Percentiles rank a stretch among this genome's conserved stretches.
These are phyloP conservation scores for Sclerotinia subarctica DNA, from an alignment of 2,329 filamentous ascomycete species.

Conservation along the genomic window DNA sequence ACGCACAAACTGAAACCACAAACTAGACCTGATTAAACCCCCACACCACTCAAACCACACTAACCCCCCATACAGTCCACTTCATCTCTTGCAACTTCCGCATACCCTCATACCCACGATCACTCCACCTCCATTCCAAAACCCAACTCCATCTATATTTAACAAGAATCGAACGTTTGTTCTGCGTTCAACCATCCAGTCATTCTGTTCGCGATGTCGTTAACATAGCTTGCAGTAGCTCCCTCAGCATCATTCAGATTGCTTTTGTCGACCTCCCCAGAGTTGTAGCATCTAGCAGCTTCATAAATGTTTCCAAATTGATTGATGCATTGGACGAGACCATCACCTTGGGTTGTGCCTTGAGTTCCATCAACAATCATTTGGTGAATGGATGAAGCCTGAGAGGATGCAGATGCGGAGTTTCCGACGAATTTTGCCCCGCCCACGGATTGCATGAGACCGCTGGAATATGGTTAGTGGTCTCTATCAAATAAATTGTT, in stretches of 20 bases:
- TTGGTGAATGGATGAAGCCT: slow-evolving; percentile 30
- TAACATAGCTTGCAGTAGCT: slow-evolving; percentile 36
- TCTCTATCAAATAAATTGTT: too few species aligned
- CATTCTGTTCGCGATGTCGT: slow-evolving; percentile 36
- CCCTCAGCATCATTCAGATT: slow-evolving; percentile 33
- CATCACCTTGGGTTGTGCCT: slow-evolving; percentile 32
- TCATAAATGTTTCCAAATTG: slow-evolving; percentile 35
- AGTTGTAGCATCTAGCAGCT: slow-evolving; percentile 37
- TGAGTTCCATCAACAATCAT: slow-evolving; percentile 38
- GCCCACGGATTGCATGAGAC: slow-evolving; percentile 34
- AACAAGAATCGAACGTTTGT: slow-evolving; percentile 5
- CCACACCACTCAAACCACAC: background rate
- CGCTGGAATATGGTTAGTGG: slow-evolving; percentile 19
- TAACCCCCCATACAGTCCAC: background rate
- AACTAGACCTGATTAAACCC: too few species aligned
- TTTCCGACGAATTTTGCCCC: slow-evolving; percentile 29
- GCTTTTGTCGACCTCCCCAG: slow-evolving; percentile 31
- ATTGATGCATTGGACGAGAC: slow-evolving; percentile 33
- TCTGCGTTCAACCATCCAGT: slow-evolving; percentile 19
- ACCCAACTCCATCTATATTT: background rate
- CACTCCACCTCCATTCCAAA: too few species aligned
- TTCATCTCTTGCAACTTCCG: background rate
- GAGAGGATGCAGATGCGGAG: slow-evolving; percentile 26
- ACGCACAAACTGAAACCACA: too few species aligned
- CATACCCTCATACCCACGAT: too few species aligned